Conservation (phyloP, 176 grass and related monocot genomes). For the Urochloa ruziziensis region DNA sequence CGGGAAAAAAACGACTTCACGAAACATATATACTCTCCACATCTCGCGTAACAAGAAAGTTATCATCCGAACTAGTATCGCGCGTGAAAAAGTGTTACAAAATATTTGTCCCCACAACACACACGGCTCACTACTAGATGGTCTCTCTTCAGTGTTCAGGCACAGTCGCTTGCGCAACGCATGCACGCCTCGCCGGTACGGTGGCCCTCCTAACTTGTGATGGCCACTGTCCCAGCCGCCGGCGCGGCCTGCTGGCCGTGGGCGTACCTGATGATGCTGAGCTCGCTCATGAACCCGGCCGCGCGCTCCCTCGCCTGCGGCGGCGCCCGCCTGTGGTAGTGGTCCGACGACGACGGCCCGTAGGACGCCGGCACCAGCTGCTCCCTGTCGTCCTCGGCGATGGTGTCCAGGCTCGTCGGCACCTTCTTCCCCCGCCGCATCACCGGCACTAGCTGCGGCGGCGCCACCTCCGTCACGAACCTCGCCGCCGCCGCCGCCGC, state of each 20-base stretch:
- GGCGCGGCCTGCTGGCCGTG: neutral
- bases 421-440: conserved; percentile 51
- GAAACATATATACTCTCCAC: neutral
- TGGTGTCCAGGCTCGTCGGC: conserved; percentile 50
- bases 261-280: conserved; percentile 14
- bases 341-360: neutral
- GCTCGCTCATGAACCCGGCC: conserved; percentile 24
- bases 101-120: too few species aligned
- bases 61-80: too few species aligned
- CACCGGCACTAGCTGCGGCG: conserved; percentile 44
- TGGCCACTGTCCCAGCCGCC: neutral
- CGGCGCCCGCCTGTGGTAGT: too few species aligned
- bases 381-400: conserved; percentile 72
- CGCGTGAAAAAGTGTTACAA: too few species aligned
- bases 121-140: too few species aligned
- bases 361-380: neutral
- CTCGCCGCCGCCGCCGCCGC: conserved; percentile 32
- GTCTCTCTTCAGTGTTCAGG: too few species aligned
- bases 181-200: neutral
- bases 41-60: too few species aligned
- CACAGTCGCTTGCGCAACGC: too few species aligned
- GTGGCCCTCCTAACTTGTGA: neutral
- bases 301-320: neutral
- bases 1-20: too few species aligned
- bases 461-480: conserved; percentile 65